A percentile compares a stretch with the other conserved stretches of the same genome.
phyloP scores from a whole-genome alignment of 805 yeast species.

The Saccharomycopsis javanensis region DNA sequence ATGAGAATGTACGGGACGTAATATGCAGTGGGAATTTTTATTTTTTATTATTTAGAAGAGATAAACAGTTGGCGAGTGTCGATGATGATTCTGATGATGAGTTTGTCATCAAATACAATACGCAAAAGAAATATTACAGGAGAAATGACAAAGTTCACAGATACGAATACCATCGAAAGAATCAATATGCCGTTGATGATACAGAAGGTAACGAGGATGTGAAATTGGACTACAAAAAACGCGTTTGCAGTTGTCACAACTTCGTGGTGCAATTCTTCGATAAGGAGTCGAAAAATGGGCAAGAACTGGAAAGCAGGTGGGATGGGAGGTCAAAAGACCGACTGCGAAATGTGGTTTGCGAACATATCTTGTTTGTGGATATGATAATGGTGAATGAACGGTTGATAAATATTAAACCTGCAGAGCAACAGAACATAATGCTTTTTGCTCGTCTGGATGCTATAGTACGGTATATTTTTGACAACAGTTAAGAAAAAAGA shows the following conservation, averaged over 20 bases:
- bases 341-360: neutral
- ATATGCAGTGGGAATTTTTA: neutral
- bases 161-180: neutral
- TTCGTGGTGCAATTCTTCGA: neutral
- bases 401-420: neutral
- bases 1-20: neutral
- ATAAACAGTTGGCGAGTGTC: neutral
- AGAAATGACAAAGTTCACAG: slow-evolving; percentile 10
- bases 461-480: neutral
- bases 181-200: neutral
- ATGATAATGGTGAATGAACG: neutral
- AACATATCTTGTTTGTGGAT: neutral
- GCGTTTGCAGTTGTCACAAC: slow-evolving; percentile 4
- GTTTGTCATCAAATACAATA: slow-evolving; percentile 6
- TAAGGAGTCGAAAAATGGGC: neutral
- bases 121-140: slow-evolving; percentile 8
- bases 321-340: neutral
- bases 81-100: slow-evolving; percentile 18
- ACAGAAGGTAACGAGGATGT: neutral
- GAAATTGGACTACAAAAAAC: neutral
- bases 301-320: neutral
- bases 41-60: neutral
- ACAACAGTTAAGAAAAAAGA: neutral
- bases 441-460: neutral
- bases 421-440: neutral